These are phyloP conservation scores for Ichthyophthirius multifiliis DNA, from an alignment of 169 alveolate species.

Conservation along the genomic window DNA sequence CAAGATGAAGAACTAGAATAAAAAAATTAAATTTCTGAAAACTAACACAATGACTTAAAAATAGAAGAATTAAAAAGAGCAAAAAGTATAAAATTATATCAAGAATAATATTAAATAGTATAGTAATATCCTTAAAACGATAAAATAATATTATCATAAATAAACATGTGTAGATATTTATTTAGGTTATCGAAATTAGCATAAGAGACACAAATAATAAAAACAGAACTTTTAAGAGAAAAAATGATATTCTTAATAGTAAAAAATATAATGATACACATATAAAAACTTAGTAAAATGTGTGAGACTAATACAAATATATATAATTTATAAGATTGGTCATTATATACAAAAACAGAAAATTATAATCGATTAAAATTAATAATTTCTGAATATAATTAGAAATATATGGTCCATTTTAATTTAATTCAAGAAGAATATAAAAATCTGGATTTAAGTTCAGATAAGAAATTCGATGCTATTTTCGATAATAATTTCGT, in stretches of 20 bases:
- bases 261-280: neutral
- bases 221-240: slow-evolving; percentile 1
- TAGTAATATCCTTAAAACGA: too few species aligned
- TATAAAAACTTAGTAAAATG: neutral
- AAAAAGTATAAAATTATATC: too few species aligned
- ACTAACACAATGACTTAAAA: too few species aligned
- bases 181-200: neutral
- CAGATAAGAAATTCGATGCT: slow-evolving; percentile 39
- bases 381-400: neutral
- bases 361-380: neutral
- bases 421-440: neutral
- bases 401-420: neutral
- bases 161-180: slow-evolving; percentile 2
- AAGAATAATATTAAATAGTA: too few species aligned
- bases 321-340: neutral
- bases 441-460: neutral
- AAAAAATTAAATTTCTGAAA: too few species aligned
- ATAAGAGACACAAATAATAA: neutral
- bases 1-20: too few species aligned
- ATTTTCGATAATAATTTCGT: slow-evolving; percentile 28
- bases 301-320: neutral
- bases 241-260: slow-evolving; percentile 1
- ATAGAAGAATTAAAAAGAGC: too few species aligned
- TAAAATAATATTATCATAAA: neutral
- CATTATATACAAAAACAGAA: neutral